Percentiles rank a stretch among this genome's conserved stretches.
These are phyloP conservation scores for Cadophora sp. DNA, from an alignment of 2,329 filamentous ascomycete species.

Conservation along the genomic window DNA sequence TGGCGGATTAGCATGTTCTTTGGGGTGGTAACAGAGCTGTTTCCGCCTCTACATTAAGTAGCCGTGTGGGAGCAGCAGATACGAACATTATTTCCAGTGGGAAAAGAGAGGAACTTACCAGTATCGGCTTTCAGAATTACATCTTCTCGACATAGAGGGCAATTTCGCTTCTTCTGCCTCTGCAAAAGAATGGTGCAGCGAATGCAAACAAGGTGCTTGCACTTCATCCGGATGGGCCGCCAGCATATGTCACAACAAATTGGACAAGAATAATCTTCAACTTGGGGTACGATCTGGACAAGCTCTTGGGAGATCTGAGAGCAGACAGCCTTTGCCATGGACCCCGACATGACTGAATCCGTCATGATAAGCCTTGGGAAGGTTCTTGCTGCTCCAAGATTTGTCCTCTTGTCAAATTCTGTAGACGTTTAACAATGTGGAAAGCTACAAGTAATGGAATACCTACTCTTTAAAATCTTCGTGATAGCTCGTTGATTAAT, in stretches of 20 bases:
- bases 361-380: conserved; percentile 67
- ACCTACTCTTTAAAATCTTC: conserved; percentile 84
- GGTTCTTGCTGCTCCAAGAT: conserved; percentile 68
- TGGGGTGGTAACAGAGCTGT: too few relatives aligned
- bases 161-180: conserved; percentile 69
- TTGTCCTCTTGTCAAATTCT: conserved; percentile 89
- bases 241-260: conserved; percentile 82
- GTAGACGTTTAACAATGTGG: conserved; percentile 14
- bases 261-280: conserved; percentile 86
- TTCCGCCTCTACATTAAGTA: neutral
- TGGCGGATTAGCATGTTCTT: neutral
- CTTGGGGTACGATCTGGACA: conserved; percentile 75
- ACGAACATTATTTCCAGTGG: neutral
- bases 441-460: neutral
- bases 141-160: conserved; percentile 77
- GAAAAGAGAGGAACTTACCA: conserved; percentile 50
- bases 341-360: conserved; percentile 66
- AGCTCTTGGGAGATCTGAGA: conserved; percentile 76
- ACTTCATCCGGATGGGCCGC: conserved; percentile 78
- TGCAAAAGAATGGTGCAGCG: conserved; percentile 84
- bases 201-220: conserved; percentile 83
- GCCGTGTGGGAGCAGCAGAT: neutral
- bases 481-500: conserved; percentile 78
- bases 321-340: conserved; percentile 77
- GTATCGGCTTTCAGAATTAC: conserved; percentile 75